These are phyloP conservation scores for Fraxinus xanthoxyloides DNA, from an alignment of 305 asterid species.

Conservation along the genomic window DNA sequence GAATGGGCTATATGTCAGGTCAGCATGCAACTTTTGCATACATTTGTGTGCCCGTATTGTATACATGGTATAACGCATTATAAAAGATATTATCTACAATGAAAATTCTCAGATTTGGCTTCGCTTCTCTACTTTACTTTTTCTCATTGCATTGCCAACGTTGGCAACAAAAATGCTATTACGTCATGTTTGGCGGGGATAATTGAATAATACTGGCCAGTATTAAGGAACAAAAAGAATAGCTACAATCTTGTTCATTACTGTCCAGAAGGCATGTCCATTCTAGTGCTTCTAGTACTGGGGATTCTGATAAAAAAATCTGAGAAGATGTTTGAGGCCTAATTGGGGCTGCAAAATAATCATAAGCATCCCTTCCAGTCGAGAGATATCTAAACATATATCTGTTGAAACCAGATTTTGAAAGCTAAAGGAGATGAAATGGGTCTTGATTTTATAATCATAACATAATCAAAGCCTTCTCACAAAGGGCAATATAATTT, in stretches of 20 bases:
- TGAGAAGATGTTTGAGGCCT: not conserved
- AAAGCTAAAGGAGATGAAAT: not conserved
- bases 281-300: not conserved
- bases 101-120: not conserved
- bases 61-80: not conserved
- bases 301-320: not conserved
- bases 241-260: not conserved
- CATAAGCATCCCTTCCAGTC: not conserved
- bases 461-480: not conserved
- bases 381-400: not conserved
- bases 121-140: not conserved
- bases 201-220: not conserved
- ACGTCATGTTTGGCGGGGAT: not conserved
- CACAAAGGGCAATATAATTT: not conserved
- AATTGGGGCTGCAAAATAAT: not conserved
- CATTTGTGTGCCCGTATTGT: constrained; percentile 1
- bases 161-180: not conserved
- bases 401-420: not conserved
- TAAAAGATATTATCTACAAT: not conserved
- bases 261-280: not conserved
- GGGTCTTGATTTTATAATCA: not conserved
- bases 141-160: not conserved
- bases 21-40: constrained; percentile 23
- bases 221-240: not conserved
- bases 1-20: constrained; percentile 99